A percentile compares a stretch with the other conserved stretches of the same genome.
Evolutionary conservation across 2,329 filamentous ascomycete species (phyloP).

Genomic region (Colletotrichum sojae): DNA sequence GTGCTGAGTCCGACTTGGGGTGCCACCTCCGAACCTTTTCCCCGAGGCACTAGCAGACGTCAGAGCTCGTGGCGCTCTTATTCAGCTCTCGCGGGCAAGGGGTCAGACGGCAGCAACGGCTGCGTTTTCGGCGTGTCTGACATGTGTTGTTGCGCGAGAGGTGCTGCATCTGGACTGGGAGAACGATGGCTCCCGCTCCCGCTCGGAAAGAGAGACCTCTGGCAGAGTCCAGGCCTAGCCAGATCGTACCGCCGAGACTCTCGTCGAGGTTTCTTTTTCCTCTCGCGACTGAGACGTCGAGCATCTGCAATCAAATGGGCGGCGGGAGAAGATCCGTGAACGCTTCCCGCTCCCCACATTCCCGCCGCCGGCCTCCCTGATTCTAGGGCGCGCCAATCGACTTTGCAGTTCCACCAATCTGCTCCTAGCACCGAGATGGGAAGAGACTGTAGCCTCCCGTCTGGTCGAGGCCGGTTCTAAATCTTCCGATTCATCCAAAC

Average conservation of each 20-base stretch:
- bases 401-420: conserved; percentile 36
- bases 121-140: conserved; percentile 21
- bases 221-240: conserved; percentile 22
- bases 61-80: not conserved
- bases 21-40: conserved; percentile 14
- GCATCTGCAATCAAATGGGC: conserved; percentile 33
- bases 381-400: conserved; percentile 24
- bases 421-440: conserved; percentile 24
- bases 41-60: conserved; percentile 2
- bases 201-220: not conserved
- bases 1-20: not conserved
- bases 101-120: conserved; percentile 16
- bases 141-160: conserved; percentile 11
- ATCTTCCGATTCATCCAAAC: conserved; percentile 27
- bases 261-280: conserved; percentile 2
- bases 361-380: conserved; percentile 26
- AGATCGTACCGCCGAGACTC: conserved; percentile 12
- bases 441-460: conserved; percentile 3
- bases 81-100: conserved; percentile 7
- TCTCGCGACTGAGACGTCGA: conserved; percentile 19
- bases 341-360: conserved; percentile 39
- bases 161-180: conserved; percentile 16
- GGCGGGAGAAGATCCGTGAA: conserved; percentile 40
- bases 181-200: not conserved
- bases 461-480: conserved; percentile 20